A percentile compares a stretch with the other conserved stretches of the same genome.
These are phyloP conservation scores for Apiotrichum gamsii DNA, from an alignment of 1,284 basidiomycete genomes.

Conservation along the genomic window DNA sequence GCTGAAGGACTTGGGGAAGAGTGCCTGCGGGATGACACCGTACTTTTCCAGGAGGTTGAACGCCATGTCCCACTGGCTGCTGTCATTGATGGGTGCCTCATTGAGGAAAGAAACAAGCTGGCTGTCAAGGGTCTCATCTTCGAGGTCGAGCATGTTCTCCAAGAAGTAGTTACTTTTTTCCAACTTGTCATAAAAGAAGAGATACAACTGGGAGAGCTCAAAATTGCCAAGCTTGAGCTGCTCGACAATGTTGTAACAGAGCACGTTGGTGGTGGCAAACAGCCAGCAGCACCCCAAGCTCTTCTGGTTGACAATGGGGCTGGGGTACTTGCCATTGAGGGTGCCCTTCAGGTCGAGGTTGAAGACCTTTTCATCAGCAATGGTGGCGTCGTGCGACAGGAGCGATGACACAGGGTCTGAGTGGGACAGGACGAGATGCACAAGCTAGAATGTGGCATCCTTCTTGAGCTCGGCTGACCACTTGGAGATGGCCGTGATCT, in stretches of 20 bases:
- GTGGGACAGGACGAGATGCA: slow-evolving; percentile 73
- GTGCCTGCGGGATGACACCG: slow-evolving; percentile 70
- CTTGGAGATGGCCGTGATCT: too few species aligned
- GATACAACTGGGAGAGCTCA: slow-evolving; percentile 78
- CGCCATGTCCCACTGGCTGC: slow-evolving; percentile 93
- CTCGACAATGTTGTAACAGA: slow-evolving; percentile 77
- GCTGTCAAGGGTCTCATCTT: slow-evolving; percentile 72
- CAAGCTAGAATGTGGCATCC: slow-evolving; percentile 62
- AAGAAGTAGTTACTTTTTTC: slow-evolving; percentile 95
- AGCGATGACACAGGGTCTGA: slow-evolving; percentile 63
- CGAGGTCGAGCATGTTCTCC: slow-evolving; percentile 73
- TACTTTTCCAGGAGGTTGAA: slow-evolving; percentile 78
- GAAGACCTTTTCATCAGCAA: slow-evolving; percentile 74
- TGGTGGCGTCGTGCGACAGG: slow-evolving; percentile 57
- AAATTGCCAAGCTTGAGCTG: slow-evolving; percentile 78
- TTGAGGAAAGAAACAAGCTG: slow-evolving; percentile 73
- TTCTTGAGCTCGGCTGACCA: slow-evolving; percentile 52
- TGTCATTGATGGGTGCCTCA: slow-evolving; percentile 74
- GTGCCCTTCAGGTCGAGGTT: slow-evolving; percentile 67
- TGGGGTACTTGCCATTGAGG: slow-evolving; percentile 47
- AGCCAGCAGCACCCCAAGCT: slow-evolving; percentile 85
- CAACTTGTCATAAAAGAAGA: slow-evolving; percentile 92
- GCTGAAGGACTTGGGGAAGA: slow-evolving; percentile 82
- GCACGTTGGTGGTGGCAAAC: slow-evolving; percentile 78
- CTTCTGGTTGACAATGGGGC: slow-evolving; percentile 81